Base-by-base conservation (phyloP, 306 rosid species). In the Quercus berberidifolia region DNA sequence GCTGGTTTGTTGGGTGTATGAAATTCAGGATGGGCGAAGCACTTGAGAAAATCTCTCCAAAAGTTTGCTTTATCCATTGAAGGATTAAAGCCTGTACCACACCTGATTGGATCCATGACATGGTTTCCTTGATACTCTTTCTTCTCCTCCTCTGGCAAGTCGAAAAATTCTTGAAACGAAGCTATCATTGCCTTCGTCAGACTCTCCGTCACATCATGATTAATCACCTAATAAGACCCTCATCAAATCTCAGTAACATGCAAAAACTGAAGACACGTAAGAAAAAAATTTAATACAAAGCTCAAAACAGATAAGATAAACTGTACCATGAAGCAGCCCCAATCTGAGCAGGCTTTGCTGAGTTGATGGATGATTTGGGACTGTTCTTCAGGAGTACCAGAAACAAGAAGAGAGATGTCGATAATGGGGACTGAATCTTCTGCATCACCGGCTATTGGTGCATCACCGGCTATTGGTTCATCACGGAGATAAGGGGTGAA, bases 1-100 rank as follows among this genome's bases (percentile, higher is more conserved):
- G 69, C 5, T 9, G 94, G 92, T 72, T 88, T 90, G 17, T 71
- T 51, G 8, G 92, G 92, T 46, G 87, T 82, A 74, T 87, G 88
- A 80, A 88, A 91, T 1, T 86, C 70, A 3, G 93, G 46, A 38
- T 38, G 46, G 3, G 46, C 46, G 46, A 7, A 7, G 46, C 46
- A 38, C 46, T 38, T 38, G 46, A 38, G 46, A 38, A 38, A 38
- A 38, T 38, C 46, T 38, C 46, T 38, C 46, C 46, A 38, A 7
- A 1, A 7, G 46, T 38, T 38, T 38, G 11, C 46, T 38, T 38
- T 38, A 38, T 38, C 0, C 11, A 38, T 38, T 38, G 46, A 38
- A 38, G 46, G 46, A 38, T 38, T 38, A 38, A 38, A 38, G 10
- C 46, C 46, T 38, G 46, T 38, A 38, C 46, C 46, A 38, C 46